Conservation (phyloP, 805 yeast species). For the Sungouiozyma ichnusensis region DNA sequence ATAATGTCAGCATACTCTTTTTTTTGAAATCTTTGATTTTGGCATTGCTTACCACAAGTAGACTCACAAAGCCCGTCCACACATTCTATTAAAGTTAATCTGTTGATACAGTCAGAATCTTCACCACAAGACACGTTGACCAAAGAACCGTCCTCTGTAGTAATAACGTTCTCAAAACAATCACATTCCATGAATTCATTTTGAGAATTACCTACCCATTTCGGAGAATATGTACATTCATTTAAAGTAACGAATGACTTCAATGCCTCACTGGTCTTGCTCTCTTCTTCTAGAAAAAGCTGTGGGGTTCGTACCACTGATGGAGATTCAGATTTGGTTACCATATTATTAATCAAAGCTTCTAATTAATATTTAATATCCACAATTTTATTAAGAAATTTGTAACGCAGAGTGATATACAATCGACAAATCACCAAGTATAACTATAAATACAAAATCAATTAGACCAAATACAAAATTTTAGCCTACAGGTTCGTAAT, state of each 20-base stretch:
- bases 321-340: slow-evolving; percentile 1
- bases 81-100: slow-evolving; percentile 90
- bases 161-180: slow-evolving; percentile 39
- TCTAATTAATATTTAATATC: not conserved
- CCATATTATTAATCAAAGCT: not conserved
- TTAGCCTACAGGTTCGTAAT: too few relatives aligned
- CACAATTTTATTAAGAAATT: not conserved
- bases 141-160: slow-evolving; percentile 26
- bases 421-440: too few relatives aligned
- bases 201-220: slow-evolving; percentile 51
- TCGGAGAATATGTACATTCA: slow-evolving; percentile 53
- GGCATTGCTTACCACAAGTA: slow-evolving; percentile 67
- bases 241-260: slow-evolving; percentile 44
- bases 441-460: too few relatives aligned
- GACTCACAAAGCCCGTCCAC: slow-evolving; percentile 47
- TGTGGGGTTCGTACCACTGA: slow-evolving; percentile 3
- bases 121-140: slow-evolving; percentile 68
- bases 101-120: slow-evolving; percentile 80
- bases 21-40: slow-evolving; percentile 80
- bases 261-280: slow-evolving; percentile 62
- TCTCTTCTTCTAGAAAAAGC: slow-evolving; percentile 32
- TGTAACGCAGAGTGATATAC: too few relatives aligned
- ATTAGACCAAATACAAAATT: too few relatives aligned
- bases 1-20: slow-evolving; percentile 64
- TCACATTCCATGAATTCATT: slow-evolving; percentile 85